These are phyloP conservation scores for Penicillium simplicissimum DNA, from an alignment of 495 filamentous ascomycete species.

Conservation along the genomic window DNA sequence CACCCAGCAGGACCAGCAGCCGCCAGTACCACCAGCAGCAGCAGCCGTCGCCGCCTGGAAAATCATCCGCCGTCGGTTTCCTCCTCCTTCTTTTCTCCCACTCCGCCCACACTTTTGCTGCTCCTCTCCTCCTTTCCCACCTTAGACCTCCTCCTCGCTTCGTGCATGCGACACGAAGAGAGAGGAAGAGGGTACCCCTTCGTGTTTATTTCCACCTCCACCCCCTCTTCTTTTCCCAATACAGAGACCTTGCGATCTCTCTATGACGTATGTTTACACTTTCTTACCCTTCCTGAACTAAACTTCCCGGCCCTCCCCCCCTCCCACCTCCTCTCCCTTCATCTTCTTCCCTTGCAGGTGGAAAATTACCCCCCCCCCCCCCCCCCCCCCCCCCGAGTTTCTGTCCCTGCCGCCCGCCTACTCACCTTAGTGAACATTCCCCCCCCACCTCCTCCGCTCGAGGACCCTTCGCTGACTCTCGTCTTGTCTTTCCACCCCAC, in stretches of 20 bases:
- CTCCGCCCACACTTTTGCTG: background rate
- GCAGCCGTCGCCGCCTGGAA: slow-evolving; percentile 2
- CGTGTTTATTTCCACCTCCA: background rate
- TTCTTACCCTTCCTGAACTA: slow-evolving; percentile 11
- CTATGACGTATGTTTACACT: slow-evolving; percentile 34
- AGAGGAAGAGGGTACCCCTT: slow-evolving; percentile 12
- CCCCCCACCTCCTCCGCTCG: slow-evolving; percentile 46
- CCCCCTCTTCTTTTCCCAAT: background rate
- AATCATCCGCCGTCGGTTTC: background rate
- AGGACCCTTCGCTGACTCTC: slow-evolving; percentile 31
- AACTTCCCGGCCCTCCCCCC: slow-evolving; percentile 8
- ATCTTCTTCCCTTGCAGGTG: background rate
- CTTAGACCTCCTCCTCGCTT: slow-evolving; percentile 21
- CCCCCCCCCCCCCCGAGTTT: background rate
- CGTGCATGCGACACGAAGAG: slow-evolving; percentile 14
- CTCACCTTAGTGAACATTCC: slow-evolving; percentile 14
- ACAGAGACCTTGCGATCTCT: slow-evolving; percentile 22
- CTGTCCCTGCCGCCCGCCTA: too few species aligned
- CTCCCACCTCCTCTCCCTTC: background rate
- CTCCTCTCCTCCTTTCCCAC: background rate
- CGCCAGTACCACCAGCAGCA: background rate
- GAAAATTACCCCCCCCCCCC: too few species aligned
- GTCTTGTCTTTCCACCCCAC: background rate
- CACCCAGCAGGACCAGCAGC: too few species aligned
- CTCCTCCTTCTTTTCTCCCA: background rate